A percentile compares a stretch with the other conserved stretches of the same genome.
phyloP scores from a whole-genome alignment of 768 basidiomycete species.

The Bullera alba region DNA sequence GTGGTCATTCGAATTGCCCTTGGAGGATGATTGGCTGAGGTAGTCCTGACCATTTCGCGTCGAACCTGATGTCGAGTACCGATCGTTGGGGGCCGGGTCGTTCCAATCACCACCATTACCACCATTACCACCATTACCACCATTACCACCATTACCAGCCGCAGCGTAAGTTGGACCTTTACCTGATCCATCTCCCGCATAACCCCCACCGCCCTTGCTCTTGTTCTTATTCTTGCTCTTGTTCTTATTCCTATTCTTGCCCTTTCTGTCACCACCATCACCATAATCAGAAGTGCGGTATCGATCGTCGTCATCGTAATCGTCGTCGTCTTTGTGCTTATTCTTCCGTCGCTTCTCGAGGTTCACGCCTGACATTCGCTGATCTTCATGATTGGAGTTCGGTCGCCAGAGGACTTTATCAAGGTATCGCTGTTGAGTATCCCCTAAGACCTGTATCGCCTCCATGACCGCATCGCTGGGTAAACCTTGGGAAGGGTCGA shows the following conservation, averaged over 20 bases:
- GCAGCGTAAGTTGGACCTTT: neutral
- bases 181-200: neutral
- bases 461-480: no score
- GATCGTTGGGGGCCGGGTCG: no score
- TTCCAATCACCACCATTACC: neutral
- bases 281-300: constrained; percentile 1
- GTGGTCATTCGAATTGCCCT: neutral
- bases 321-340: neutral
- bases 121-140: neutral
- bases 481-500: no score
- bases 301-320: constrained; percentile 1
- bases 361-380: no score
- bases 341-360: neutral
- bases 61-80: no score
- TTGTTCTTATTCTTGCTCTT: neutral
- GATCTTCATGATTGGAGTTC: no score
- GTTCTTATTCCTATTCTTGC: neutral
- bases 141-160: neutral
- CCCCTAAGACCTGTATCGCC: no score
- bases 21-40: neutral
- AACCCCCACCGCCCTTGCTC: neutral
- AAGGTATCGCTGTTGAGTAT: no score
- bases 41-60: no score
- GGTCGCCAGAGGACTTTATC: no score
- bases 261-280: neutral